Base-by-base conservation (phyloP, 306 rosid genomes). In the Medicago ruthenica region DNA sequence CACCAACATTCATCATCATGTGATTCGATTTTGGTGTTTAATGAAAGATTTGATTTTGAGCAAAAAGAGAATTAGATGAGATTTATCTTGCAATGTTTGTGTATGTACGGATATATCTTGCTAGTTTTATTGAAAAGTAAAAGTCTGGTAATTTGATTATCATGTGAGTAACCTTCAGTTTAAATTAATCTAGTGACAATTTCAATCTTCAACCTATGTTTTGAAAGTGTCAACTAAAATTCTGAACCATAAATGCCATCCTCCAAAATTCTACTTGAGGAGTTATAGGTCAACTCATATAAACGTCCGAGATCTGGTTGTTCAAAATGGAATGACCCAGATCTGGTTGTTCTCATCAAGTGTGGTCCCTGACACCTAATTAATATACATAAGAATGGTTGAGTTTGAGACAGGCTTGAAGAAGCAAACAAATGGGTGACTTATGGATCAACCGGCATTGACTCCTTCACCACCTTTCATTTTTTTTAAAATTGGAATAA, bases 381-480 rank as follows among this genome's bases (percentile, higher is more conserved):
- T 66, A 74, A 62, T 57, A 22, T 58, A 22, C 24, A 54, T 54
- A 9, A 60, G 70, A 85, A 85, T 67, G 24, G 83, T 84, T 85
- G 86, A 60, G 70, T 80, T 82, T 85, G 85, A 54, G 58, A 67
- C 75, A 54, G 71, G 57, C 70, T n/a, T 61, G 36, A 39, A 21
- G 74, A 83, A 57, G 21, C 73, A 64, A 41, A 80, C 69, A 76
- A 55, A 85, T 24, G 39, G 50, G 21, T 66, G 65, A 71, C 68
- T 45, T 16, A 60, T 63, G 34, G 58, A 69, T 70, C 68, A 21
- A 78, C 70, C 27, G 61, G 27, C 71, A 64, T 81, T 79, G 90
- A 84, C 86, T 68, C 9, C 34, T 84, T 82, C 91, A 48, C 18
- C 77, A 73, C 17, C 54, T 59, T 75, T 39, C 36, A 41, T 67